A percentile compares a stretch with the other conserved stretches of the same genome.
Conservation (phyloP, 2,329 filamentous ascomycete species). For the Periconia sp. region DNA sequence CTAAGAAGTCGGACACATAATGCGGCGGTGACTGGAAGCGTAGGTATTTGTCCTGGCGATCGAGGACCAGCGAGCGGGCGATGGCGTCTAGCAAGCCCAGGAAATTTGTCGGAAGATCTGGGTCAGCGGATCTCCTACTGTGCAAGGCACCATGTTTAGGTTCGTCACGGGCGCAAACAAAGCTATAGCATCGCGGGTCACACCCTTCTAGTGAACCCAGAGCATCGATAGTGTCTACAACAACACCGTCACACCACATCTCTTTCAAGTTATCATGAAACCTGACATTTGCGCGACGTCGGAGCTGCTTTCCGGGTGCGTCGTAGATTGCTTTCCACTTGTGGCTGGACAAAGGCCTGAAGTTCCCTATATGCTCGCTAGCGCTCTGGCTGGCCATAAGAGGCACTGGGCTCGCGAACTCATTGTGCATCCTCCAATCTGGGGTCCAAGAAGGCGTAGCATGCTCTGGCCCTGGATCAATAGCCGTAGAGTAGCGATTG, state of each 20-base stretch:
- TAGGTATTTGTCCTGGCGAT: constrained; percentile 40
- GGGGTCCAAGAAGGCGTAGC: constrained; percentile 33
- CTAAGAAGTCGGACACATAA: constrained; percentile 34
- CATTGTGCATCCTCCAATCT: constrained; percentile 33
- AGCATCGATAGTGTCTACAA: constrained; percentile 29
- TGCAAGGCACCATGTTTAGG: constrained; percentile 23
- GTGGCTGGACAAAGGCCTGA: constrained; percentile 28
- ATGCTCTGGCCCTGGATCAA: constrained; percentile 14
- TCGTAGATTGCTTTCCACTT: constrained; percentile 32
- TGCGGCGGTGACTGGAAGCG: constrained; percentile 29
- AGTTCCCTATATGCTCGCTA: constrained; percentile 35
- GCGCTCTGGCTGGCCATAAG: constrained; percentile 42
- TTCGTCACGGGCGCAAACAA: constrained; percentile 20
- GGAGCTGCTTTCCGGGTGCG: constrained; percentile 27
- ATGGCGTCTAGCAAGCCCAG: constrained; percentile 28
- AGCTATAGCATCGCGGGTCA: constrained; percentile 35
- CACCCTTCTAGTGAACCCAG: constrained; percentile 31
- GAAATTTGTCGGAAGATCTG: no score
- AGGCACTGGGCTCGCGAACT: constrained; percentile 38
- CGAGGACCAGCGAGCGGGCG: constrained; percentile 32
- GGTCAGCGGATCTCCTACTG: no score
- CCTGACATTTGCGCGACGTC: constrained; percentile 22
- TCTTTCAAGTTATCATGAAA: constrained; percentile 30
- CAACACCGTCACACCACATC: constrained; percentile 30
- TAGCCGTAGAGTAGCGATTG: constrained; percentile 23